Conservation (phyloP, 169 alveolate genomes). For the Plasmodium coatneyi region DNA sequence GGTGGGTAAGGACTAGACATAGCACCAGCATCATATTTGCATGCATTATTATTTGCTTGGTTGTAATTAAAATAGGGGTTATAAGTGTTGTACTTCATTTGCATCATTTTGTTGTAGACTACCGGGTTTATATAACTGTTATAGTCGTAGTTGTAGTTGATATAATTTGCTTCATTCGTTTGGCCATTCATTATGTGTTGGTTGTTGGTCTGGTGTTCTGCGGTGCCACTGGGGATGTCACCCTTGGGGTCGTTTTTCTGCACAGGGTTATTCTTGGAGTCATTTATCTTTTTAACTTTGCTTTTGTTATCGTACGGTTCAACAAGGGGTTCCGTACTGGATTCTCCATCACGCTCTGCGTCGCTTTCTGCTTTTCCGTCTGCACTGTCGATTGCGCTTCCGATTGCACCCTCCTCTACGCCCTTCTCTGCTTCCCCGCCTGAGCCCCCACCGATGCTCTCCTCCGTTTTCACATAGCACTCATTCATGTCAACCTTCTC, state of each 20-base stretch:
- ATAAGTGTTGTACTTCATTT: constrained; percentile 28
- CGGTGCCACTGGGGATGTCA: neutral
- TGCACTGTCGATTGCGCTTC: neutral
- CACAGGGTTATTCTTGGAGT: neutral
- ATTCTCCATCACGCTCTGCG: neutral
- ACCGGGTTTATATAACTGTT: constrained; percentile 2
- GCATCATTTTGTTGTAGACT: constrained; percentile 46
- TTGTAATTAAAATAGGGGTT: constrained; percentile 49
- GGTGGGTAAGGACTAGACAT: constrained; percentile 24
- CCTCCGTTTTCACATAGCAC: constrained; percentile 55
- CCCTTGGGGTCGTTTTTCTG: neutral
- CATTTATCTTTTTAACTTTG: neutral
- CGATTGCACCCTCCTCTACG: neutral
- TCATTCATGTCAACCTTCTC: constrained; percentile 47
- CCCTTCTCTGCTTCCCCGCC: neutral
- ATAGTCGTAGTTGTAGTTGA: constrained; percentile 20
- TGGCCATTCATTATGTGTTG: neutral
- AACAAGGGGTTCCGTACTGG: neutral
- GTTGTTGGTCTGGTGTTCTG: neutral
- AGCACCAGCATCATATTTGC: neutral
- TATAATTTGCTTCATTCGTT: constrained; percentile 22
- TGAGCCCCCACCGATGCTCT: neutral
- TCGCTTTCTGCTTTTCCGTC: neutral
- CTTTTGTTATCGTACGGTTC: neutral
- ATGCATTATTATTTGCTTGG: constrained; percentile 32